These are phyloP conservation scores for Synchytrium microbalum DNA, from an alignment of 371 early-diverging fungal genomes.

Conservation along the genomic window DNA sequence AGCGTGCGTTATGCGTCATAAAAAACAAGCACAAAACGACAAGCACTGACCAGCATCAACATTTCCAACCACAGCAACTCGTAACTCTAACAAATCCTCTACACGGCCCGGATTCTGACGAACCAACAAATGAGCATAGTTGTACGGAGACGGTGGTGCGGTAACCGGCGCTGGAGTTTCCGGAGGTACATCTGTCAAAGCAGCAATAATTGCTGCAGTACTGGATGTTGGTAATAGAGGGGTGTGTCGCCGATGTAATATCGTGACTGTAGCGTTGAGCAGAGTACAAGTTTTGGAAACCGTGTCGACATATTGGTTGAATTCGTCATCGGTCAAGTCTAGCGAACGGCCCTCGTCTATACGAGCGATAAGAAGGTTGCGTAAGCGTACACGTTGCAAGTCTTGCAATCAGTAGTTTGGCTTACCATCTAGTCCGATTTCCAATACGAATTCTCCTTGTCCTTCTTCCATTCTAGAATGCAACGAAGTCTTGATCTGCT, in stretches of 20 bases:
- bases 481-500: too few species aligned
- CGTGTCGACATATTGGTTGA: too few species aligned
- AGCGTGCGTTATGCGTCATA: constrained; percentile 22
- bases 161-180: constrained; percentile 9
- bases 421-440: too few species aligned
- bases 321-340: too few species aligned
- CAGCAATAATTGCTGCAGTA: constrained; percentile 6
- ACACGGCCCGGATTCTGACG: constrained; percentile 59
- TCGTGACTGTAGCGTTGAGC: constrained; percentile 56
- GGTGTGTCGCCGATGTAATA: constrained; percentile 46
- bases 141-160: constrained; percentile 17
- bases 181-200: constrained; percentile 8
- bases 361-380: too few species aligned
- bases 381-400: too few species aligned
- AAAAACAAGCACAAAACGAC: background rate
- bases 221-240: constrained; percentile 17
- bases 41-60: constrained; percentile 62
- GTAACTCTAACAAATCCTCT: constrained; percentile 72
- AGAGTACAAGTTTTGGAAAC: constrained; percentile 35
- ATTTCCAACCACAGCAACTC: constrained; percentile 87
- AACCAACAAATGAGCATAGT: constrained; percentile 49
- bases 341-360: too few species aligned
- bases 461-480: too few species aligned
- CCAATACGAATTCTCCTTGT: too few species aligned
- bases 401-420: too few species aligned